Conservation (phyloP, 495 filamentous ascomycete genomes). For the Neurospora sp. region DNA sequence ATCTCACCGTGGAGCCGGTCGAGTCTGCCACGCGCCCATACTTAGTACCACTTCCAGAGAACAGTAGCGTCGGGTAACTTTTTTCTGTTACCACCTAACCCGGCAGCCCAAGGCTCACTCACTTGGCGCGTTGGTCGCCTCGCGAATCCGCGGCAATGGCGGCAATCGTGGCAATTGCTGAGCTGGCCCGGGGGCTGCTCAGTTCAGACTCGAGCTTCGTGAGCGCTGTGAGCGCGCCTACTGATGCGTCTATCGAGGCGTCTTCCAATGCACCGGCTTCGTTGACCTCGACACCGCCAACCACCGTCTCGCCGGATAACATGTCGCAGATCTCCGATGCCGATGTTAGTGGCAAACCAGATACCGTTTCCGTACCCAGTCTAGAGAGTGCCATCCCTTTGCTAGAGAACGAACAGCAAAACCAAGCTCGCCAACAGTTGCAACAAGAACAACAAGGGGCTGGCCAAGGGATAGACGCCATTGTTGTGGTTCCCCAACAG, state of each 20-base stretch:
- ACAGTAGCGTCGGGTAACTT: not conserved
- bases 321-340: constrained; percentile 35
- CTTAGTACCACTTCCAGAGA: not conserved
- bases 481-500: constrained; percentile 23
- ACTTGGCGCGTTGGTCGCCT: not conserved
- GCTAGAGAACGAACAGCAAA: constrained; percentile 8
- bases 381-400: constrained; percentile 14
- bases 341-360: constrained; percentile 10
- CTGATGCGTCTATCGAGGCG: constrained; percentile 15
- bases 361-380: constrained; percentile 7
- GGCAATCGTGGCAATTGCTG: constrained; percentile 10
- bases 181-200: constrained; percentile 10
- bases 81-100: not conserved
- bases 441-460: constrained; percentile 6
- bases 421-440: constrained; percentile 9
- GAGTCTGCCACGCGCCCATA: not conserved
- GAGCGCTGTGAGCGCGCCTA: constrained; percentile 12
- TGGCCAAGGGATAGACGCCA: constrained; percentile 18
- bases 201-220: constrained; percentile 23
- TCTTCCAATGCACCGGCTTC: constrained; percentile 32
- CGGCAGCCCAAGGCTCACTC: not conserved
- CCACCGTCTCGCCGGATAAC: constrained; percentile 34
- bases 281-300: constrained; percentile 39
- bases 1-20: not conserved
- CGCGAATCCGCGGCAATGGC: constrained; percentile 7